Evolutionary conservation across 78 protist genomes (phyloP).

Genomic region (Emiliania huxleyi): DNA sequence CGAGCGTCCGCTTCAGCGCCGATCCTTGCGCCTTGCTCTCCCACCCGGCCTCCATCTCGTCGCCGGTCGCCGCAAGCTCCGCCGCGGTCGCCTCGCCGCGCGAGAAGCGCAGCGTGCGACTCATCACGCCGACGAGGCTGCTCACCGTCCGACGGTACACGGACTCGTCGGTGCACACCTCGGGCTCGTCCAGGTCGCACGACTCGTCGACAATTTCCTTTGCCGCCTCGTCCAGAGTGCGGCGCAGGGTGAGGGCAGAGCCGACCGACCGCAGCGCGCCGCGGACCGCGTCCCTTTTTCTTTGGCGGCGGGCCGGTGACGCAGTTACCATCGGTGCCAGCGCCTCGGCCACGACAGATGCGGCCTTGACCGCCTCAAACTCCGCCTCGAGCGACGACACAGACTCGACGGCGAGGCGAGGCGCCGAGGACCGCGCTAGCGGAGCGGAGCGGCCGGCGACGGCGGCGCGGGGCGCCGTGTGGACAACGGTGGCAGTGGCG

Average conservation of each 20-base stretch:
- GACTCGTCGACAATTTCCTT: not conserved
- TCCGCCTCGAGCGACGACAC: not conserved
- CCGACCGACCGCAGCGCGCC: not conserved
- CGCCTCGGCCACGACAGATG: not conserved
- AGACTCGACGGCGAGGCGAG: too few species aligned
- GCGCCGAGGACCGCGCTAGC: too few species aligned
- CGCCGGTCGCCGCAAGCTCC: not conserved
- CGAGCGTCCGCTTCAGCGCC: not conserved
- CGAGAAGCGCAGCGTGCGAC: not conserved
- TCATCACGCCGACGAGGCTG: not conserved
- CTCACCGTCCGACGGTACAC: not conserved
- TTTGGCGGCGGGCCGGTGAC: not conserved
- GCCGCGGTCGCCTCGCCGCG: not conserved
- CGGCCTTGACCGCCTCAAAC: not conserved
- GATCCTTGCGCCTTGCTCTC: not conserved
- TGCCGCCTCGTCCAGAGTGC: not conserved
- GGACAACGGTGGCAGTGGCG: too few species aligned
- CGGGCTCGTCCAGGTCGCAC: not conserved
- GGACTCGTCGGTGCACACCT: not conserved
- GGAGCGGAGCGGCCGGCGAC: too few species aligned
- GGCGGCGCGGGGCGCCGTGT: too few species aligned
- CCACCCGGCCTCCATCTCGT: constrained; percentile 19
- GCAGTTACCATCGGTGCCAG: not conserved
- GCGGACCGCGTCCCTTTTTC: not conserved
- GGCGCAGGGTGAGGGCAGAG: not conserved